A percentile compares a stretch with the other conserved stretches of the same genome.
Evolutionary conservation across 148 eudicot genomes (phyloP).

Genomic region (Mesembryanthemum crystallinum): DNA sequence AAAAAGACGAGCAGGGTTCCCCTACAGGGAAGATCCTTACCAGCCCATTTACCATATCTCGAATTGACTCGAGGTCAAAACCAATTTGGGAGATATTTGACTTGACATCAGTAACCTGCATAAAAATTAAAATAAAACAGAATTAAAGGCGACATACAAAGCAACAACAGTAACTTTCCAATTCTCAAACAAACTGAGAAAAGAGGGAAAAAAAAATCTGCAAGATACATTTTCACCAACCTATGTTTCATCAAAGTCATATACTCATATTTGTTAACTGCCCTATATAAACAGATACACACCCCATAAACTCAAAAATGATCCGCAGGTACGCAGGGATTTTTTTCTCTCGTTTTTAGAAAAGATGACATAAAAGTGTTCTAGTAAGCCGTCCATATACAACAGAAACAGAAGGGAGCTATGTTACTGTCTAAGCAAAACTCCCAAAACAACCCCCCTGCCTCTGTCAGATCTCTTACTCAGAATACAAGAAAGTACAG

Average conservation of each 20-base stretch:
- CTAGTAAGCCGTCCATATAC: too few species aligned
- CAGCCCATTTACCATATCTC: constrained; percentile 74
- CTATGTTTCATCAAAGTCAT: constrained; percentile 1
- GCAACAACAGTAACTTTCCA: not conserved
- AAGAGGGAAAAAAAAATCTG: not conserved
- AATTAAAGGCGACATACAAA: constrained; percentile 16
- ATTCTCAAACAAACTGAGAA: not conserved
- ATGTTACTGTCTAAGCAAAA: not conserved
- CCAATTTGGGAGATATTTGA: constrained; percentile 73
- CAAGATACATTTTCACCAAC: not conserved
- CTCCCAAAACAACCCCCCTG: not conserved
- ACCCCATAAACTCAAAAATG: not conserved
- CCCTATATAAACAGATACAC: not conserved
- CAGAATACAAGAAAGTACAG: not conserved
- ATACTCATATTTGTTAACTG: not conserved
- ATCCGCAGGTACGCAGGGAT: not conserved
- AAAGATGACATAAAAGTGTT: too few species aligned
- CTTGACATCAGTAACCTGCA: constrained; percentile 73
- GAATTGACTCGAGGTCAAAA: constrained; percentile 61
- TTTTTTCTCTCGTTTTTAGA: too few species aligned
- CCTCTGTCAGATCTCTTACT: not conserved
- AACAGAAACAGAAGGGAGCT: too few species aligned
- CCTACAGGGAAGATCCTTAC: constrained; percentile 34
- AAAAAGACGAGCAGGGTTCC: not conserved
- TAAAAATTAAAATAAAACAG: constrained; percentile 16